Conservation (phyloP, 805 yeast species). For the Blastobotrys muscicola region DNA sequence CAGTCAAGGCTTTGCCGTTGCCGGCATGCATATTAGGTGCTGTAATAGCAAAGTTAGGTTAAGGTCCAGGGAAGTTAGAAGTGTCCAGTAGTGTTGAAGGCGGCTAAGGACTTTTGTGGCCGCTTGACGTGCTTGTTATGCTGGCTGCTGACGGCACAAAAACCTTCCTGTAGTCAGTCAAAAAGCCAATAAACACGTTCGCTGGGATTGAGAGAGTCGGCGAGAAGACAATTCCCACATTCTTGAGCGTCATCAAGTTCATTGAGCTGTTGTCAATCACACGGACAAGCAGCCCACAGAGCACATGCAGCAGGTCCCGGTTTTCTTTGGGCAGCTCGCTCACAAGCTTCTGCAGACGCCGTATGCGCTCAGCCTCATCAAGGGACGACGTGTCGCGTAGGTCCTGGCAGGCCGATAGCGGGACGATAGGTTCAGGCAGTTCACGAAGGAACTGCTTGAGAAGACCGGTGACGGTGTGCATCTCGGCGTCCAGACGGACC, state of each 20-base stretch:
- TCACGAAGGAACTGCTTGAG: slow-evolving; percentile 75
- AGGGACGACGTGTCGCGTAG: slow-evolving; percentile 33
- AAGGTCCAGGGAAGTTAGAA: not conserved
- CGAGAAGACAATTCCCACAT: slow-evolving; percentile 70
- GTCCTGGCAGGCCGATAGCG: slow-evolving; percentile 37
- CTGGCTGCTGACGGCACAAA: slow-evolving; percentile 25
- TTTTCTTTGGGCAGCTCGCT: slow-evolving; percentile 42
- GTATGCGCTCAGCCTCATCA: slow-evolving; percentile 19
- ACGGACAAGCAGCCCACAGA: slow-evolving; percentile 58
- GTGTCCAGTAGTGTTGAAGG: no score
- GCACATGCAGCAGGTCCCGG: slow-evolving; percentile 47
- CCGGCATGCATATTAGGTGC: not conserved
- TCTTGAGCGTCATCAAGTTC: slow-evolving; percentile 79
- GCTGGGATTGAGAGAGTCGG: slow-evolving; percentile 68
- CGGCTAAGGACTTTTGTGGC: no score
- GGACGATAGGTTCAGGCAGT: slow-evolving; percentile 50
- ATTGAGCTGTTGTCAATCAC: slow-evolving; percentile 50
- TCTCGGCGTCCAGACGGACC: slow-evolving; percentile 40
- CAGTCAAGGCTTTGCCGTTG: not conserved
- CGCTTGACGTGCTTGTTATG: not conserved
- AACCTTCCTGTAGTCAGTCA: slow-evolving; percentile 53
- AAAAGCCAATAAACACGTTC: slow-evolving; percentile 47
- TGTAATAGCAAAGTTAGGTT: not conserved
- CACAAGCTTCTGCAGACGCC: slow-evolving; percentile 27
- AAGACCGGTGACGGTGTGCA: slow-evolving; percentile 80